These are phyloP conservation scores for Pseudocercospora cruenta DNA, from an alignment of 2,329 filamentous ascomycete species.

Conservation along the genomic window DNA sequence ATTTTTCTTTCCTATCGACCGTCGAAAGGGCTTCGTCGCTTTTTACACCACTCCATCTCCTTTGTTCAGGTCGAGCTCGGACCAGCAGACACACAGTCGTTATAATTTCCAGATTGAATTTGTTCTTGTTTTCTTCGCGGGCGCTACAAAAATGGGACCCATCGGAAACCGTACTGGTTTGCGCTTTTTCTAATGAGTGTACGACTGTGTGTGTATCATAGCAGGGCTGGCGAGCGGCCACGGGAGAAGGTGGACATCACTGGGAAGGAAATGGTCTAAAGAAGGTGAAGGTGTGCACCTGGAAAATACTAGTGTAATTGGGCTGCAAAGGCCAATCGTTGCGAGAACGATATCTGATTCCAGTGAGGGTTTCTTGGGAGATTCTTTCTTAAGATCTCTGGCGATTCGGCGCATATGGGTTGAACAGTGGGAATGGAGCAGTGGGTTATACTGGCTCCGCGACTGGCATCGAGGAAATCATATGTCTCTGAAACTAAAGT, in stretches of 20 bases:
- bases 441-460: neutral
- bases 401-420: conserved; percentile 6
- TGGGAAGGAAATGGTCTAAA: conserved; percentile 4
- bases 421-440: neutral
- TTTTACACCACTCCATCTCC: conserved; percentile 24
- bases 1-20: conserved; percentile 15
- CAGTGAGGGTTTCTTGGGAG: neutral
- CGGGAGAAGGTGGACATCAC: neutral
- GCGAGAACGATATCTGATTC: conserved; percentile 5
- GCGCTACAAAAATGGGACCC: conserved; percentile 18
- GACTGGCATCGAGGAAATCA: conserved; percentile 9
- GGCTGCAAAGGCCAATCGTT: conserved; percentile 4
- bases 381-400: neutral
- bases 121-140: conserved; percentile 11
- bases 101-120: conserved; percentile 18
- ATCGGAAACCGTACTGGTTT: conserved; percentile 13
- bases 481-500: conserved; percentile 6
- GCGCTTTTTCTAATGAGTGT: conserved; percentile 22
- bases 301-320: conserved; percentile 5
- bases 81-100: conserved; percentile 19
- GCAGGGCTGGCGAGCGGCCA: conserved; percentile 15
- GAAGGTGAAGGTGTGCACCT: neutral
- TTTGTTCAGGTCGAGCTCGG: conserved; percentile 25
- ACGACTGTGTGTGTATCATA: conserved; percentile 26
- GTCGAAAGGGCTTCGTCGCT: conserved; percentile 19